Evolutionary conservation across 2,329 filamentous ascomycete genomes (phyloP), one percentile per base, ranked within the genome.

Genomic region (Epichloe baconii): DNA sequence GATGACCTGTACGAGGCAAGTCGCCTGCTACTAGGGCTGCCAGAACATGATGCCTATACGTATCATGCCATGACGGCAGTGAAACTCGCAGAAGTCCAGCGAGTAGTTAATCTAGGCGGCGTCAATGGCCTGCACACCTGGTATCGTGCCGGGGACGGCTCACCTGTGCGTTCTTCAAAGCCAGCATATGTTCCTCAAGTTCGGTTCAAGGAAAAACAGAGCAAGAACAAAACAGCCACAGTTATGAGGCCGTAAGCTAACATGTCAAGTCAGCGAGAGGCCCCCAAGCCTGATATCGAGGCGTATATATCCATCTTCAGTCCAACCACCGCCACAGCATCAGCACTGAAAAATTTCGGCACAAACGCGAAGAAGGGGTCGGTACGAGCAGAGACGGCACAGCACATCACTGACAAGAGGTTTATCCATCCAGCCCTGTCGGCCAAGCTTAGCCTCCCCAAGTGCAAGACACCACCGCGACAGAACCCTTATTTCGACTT

Each of bases 261-360:
- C 19, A 4, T 6, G 34, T 47, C 4, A 15, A 37, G 12, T 14
- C 56, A 71, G 63, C 67, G 66, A 60, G 64, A 68, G 1, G 68
- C 76, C 6, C 81, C 6, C 69, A 66, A 66, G 44, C 57, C 73
- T 50, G 85, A 88, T 59, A 75, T 84, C 52, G 72, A 76, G 43
- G 78, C 83, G 17, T 88, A 89, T 69, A 75, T 79, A 38, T 70
- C 76, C 46, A 73, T 89, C 60, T 88, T 88, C 70, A 71, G 70
- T 35, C 74, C 83, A 1, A 68, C 73, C 1, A 80, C 80, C 4
- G 71, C 72, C 12, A 83, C 82, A 2, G 59, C 73, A 5, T 79
- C 82, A 52, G 77, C 83, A 11, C 72, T 88, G 14, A 83, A 73
- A 54, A 76, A 75, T 47, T 76, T 86, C 59, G 66, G 66, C 46